These are phyloP conservation scores for Blastobotrys serpentis DNA, from an alignment of 1,139 yeast genomes.

Conservation along the genomic window DNA sequence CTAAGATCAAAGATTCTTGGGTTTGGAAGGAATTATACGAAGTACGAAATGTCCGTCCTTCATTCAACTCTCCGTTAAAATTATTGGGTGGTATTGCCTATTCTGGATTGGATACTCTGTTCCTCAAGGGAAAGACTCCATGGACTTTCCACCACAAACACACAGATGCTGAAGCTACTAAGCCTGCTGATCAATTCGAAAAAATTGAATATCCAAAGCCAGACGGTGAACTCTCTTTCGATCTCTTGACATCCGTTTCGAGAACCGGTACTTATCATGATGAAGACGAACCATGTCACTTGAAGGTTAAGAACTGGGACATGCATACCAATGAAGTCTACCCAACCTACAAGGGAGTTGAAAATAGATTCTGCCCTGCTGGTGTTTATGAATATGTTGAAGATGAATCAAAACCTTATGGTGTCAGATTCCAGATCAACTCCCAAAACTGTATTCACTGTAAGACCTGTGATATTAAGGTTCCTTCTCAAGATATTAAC, in stretches of 20 bases:
- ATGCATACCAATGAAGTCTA: conserved; percentile 67
- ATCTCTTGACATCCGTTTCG: conserved; percentile 85
- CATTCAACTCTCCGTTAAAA: conserved; percentile 73
- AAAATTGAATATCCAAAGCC: conserved; percentile 93
- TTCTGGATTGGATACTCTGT: conserved; percentile 79
- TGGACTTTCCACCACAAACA: conserved; percentile 77
- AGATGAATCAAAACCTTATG: conserved; percentile 55
- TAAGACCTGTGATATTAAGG: conserved; percentile 96
- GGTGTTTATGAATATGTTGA: conserved; percentile 94
- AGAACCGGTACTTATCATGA: conserved; percentile 96
- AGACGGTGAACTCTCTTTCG: conserved; percentile 86
- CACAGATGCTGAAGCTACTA: conserved; percentile 72
- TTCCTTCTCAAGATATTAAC: conserved; percentile 87
- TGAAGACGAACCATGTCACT: conserved; percentile 89
- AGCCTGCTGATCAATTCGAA: conserved; percentile 58
- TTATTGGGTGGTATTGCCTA: conserved; percentile 75
- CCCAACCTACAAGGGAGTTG: conserved; percentile 81
- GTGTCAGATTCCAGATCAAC: conserved; percentile 87
- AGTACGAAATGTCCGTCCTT: conserved; percentile 88
- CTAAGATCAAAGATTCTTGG: conserved; percentile 74
- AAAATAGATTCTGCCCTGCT: conserved; percentile 93
- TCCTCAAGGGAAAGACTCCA: conserved; percentile 76
- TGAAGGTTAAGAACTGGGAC: conserved; percentile 69
- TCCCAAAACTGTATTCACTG: conserved; percentile 97
- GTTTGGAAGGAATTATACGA: conserved; percentile 74